phyloP scores from a whole-genome alignment of 2,329 filamentous ascomycete species.

The Ascochyta fabae region DNA sequence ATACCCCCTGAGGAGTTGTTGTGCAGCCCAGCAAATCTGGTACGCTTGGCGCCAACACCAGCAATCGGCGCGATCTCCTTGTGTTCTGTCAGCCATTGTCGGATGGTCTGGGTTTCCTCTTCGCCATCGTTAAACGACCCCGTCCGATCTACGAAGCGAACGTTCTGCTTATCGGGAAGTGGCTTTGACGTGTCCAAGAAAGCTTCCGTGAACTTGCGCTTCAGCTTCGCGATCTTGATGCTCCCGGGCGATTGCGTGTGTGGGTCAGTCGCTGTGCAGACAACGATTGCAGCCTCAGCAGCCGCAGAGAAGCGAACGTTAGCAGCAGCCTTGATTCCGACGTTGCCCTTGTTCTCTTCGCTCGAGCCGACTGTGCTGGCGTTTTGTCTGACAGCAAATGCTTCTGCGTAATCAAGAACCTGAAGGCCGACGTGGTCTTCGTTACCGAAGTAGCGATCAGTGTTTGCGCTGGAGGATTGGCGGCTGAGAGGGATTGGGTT shows the following conservation, averaged over 20 bases:
- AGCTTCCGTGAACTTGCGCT: constrained; percentile 51
- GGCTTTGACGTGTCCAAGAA: constrained; percentile 46
- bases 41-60: constrained; percentile 53
- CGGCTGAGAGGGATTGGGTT: constrained; percentile 34
- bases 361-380: constrained; percentile 52
- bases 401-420: constrained; percentile 56
- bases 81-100: constrained; percentile 55
- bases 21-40: constrained; percentile 56
- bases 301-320: constrained; percentile 46
- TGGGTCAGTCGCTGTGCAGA: constrained; percentile 25
- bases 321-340: constrained; percentile 41
- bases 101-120: constrained; percentile 36
- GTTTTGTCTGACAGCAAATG: constrained; percentile 55
- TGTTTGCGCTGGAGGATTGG: constrained; percentile 32
- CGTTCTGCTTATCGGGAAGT: constrained; percentile 25
- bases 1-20: constrained; percentile 52
- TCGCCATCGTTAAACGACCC: constrained; percentile 8
- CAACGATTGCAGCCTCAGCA: constrained; percentile 41
- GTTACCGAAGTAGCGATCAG: constrained; percentile 35
- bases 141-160: constrained; percentile 13
- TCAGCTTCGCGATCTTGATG: constrained; percentile 45
- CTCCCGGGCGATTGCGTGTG: constrained; percentile 20
- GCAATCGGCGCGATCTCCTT: constrained; percentile 55
- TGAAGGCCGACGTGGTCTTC: constrained; percentile 51
- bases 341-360: constrained; percentile 42